phyloP scores from a whole-genome alignment of 73 alveolate genomes.

The Effrenium voratum region DNA sequence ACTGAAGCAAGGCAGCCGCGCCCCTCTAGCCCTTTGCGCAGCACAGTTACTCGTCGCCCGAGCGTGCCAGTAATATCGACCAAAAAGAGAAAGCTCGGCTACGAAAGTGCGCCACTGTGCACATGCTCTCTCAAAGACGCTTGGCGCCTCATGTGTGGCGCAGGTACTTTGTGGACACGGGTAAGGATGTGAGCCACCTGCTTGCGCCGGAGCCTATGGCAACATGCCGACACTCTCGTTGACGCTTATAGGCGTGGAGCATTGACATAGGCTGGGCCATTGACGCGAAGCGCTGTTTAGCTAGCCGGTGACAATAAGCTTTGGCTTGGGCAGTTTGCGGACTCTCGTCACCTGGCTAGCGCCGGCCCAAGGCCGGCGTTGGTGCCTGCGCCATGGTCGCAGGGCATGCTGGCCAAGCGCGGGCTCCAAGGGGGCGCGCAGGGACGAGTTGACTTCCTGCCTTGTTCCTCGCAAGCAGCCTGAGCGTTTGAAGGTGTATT shows the following conservation, averaged over 20 bases:
- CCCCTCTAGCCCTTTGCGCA: neutral
- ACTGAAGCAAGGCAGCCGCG: no score
- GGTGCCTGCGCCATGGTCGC: slow-evolving; percentile 67
- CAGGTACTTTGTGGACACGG: slow-evolving; percentile 75
- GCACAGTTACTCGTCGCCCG: neutral
- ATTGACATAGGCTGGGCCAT: neutral
- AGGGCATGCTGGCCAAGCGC: slow-evolving; percentile 79
- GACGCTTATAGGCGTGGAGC: neutral
- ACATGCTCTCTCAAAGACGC: neutral
- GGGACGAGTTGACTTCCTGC: no score
- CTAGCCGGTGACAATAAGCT: neutral
- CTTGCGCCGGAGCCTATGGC: neutral
- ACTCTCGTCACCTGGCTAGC: neutral
- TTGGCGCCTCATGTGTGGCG: neutral
- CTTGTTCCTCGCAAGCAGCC: no score
- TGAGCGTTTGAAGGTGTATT: no score
- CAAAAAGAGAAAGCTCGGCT: slow-evolving; percentile 68
- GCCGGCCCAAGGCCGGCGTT: slow-evolving; percentile 38
- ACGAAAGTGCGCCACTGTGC: slow-evolving; percentile 49
- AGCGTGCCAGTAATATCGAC: slow-evolving; percentile 30
- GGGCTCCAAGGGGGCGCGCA: no score
- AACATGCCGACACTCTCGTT: neutral
- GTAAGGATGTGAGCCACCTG: slow-evolving; percentile 58
- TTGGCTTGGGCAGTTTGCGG: neutral
- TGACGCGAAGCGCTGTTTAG: neutral